Conservation (phyloP, 345 rosid genomes). For the Sonneratia caseolaris region DNA sequence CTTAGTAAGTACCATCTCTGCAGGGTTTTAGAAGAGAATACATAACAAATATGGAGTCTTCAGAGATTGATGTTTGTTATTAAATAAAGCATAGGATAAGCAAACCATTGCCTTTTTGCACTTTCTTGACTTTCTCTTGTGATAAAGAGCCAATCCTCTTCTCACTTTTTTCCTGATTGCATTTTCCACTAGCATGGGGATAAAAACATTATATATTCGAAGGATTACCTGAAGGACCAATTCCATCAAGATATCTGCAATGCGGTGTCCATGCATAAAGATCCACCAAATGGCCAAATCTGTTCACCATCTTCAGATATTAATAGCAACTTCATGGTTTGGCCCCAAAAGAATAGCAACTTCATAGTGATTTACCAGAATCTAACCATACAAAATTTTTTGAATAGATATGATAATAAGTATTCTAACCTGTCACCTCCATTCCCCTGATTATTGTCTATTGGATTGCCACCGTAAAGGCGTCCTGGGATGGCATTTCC, state of each 20-base stretch:
- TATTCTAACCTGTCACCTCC: conserved; percentile 80
- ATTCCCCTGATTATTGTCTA: conserved; percentile 68
- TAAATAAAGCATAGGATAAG: not conserved
- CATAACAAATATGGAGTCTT: not conserved
- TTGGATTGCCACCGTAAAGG: conserved; percentile 78
- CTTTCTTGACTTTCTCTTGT: not conserved
- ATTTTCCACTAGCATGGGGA: conserved; percentile 1
- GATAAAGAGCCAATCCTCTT: not conserved
- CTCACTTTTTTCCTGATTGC: not conserved
- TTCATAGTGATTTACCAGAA: not conserved
- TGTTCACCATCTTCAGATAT: conserved; percentile 17
- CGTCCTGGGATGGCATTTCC: conserved; percentile 98
- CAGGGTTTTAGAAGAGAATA: not conserved
- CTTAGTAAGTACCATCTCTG: not conserved
- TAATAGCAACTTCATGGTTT: not conserved
- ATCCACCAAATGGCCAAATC: conserved; percentile 89
- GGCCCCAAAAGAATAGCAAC: not conserved
- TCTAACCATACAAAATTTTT: not conserved
- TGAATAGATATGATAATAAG: not conserved
- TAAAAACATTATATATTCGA: conserved; percentile 5
- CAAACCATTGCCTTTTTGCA: not conserved
- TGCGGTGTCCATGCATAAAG: conserved; percentile 90
- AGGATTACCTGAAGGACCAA: conserved; percentile 77
- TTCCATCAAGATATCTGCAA: conserved; percentile 82
- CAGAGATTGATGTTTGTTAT: not conserved